Percentiles rank a stretch among this genome's conserved stretches.
phyloP scores from a whole-genome alignment of 2,329 filamentous ascomycete species.

The Colletotrichum destructivum region DNA sequence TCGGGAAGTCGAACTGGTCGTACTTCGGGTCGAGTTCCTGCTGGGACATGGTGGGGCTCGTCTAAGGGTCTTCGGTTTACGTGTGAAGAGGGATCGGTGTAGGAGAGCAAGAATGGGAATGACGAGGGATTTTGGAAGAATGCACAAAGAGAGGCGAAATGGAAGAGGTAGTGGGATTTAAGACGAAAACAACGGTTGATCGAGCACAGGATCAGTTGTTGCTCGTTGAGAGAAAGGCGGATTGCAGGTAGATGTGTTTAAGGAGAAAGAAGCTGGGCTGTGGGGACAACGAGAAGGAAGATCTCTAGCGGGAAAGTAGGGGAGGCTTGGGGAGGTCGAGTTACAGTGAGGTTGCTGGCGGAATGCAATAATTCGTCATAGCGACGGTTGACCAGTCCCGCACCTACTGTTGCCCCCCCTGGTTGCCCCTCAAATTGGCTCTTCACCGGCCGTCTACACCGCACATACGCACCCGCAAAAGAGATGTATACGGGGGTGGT shows the following conservation, averaged over 20 bases:
- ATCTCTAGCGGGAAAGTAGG: slow-evolving; percentile 37
- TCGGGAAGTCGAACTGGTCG: slow-evolving; percentile 95
- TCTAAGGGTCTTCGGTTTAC: slow-evolving; percentile 33
- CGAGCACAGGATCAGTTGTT: slow-evolving; percentile 21
- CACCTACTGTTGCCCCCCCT: slow-evolving; percentile 24
- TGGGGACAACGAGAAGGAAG: slow-evolving; percentile 35
- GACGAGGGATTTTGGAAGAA: slow-evolving; percentile 32
- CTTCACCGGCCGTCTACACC: slow-evolving; percentile 25
- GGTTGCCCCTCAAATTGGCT: slow-evolving; percentile 40
- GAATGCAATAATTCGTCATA: slow-evolving; percentile 43
- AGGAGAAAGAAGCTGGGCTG: slow-evolving; percentile 34
- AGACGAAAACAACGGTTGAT: slow-evolving; percentile 9
- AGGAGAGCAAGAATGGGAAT: slow-evolving; percentile 7
- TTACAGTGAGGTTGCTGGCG: slow-evolving; percentile 38
- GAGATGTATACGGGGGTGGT: background rate
- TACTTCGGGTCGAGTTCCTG: slow-evolving; percentile 85
- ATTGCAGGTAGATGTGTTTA: slow-evolving; percentile 29
- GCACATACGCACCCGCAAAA: slow-evolving; percentile 33
- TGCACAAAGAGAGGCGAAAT: slow-evolving; percentile 6
- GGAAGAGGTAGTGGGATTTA: slow-evolving; percentile 19
- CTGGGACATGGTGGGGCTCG: slow-evolving; percentile 40
- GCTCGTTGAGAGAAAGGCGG: slow-evolving; percentile 22
- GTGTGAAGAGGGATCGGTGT: slow-evolving; percentile 35
- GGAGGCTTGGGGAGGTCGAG: slow-evolving; percentile 35
- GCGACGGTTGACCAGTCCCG: slow-evolving; percentile 40